Conservation (phyloP, 2,329 filamentous ascomycete genomes). For the Exophiala dermatitidis region DNA sequence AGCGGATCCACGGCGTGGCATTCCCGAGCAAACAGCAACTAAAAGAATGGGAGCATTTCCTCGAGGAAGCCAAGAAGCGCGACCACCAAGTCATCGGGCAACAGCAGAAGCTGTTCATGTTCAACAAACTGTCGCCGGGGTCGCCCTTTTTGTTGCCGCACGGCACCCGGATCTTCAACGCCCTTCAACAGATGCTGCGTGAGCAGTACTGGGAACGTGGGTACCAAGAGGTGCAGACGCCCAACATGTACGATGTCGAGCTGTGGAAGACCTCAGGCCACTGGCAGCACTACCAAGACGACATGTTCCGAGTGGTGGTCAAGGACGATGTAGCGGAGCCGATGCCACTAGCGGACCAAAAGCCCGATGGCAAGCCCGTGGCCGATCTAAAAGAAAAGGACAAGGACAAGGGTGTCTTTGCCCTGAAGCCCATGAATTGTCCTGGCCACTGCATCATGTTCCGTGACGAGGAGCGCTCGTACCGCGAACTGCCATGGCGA, state of each 20-base stretch:
- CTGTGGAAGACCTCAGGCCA: slow-evolving; percentile 94
- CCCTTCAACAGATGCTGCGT: slow-evolving; percentile 71
- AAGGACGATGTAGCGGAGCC: slow-evolving; percentile 25
- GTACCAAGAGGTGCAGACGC: slow-evolving; percentile 90
- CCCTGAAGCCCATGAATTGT: slow-evolving; percentile 97
- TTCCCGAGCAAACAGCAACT: slow-evolving; percentile 96
- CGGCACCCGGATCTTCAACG: slow-evolving; percentile 88
- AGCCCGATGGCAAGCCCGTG: slow-evolving; percentile 19
- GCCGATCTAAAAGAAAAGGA: slow-evolving; percentile 40
- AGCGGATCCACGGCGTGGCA: slow-evolving; percentile 92
- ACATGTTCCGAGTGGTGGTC: slow-evolving; percentile 80
- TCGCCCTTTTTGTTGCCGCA: slow-evolving; percentile 89
- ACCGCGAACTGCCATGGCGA: slow-evolving; percentile 81
- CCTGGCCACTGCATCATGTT: slow-evolving; percentile 85
- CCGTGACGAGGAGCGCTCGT: slow-evolving; percentile 72
- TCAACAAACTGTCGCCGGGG: slow-evolving; percentile 86
- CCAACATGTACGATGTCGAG: slow-evolving; percentile 91
- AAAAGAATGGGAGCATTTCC: slow-evolving; percentile 85
- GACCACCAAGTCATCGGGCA: slow-evolving; percentile 90
- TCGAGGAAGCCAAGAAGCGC: slow-evolving; percentile 96
- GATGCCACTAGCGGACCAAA: slow-evolving; percentile 24
- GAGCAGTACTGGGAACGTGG: slow-evolving; percentile 87
- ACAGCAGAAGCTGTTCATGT: slow-evolving; percentile 97
- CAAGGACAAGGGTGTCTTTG: slow-evolving; percentile 72
- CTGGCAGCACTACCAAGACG: slow-evolving; percentile 88